A percentile compares a stretch with the other conserved stretches of the same genome.
phyloP scores from a whole-genome alignment of 208 protist genomes.

The Trichomonas tenax region DNA sequence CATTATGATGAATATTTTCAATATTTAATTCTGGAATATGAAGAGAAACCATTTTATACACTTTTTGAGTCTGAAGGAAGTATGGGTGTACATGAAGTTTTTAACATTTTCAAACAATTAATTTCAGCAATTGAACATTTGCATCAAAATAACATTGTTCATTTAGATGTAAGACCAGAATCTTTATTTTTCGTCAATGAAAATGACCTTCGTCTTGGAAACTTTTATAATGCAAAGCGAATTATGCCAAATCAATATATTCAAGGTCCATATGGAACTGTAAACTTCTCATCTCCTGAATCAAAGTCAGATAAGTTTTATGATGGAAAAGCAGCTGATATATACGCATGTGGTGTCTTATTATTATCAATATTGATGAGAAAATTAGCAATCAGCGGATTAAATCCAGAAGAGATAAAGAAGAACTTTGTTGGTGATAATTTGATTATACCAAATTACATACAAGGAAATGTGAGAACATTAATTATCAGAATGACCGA shows the following conservation, averaged over 20 bases:
- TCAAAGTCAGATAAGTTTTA: not conserved
- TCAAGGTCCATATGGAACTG: not conserved
- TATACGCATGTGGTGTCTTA: not conserved
- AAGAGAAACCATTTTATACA: not conserved
- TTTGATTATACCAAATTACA: not conserved
- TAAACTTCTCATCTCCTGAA: not conserved
- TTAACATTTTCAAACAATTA: not conserved
- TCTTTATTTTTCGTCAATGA: not conserved
- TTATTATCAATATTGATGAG: not conserved
- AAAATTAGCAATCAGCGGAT: not conserved
- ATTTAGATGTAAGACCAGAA: not conserved
- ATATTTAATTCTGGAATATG: not conserved
- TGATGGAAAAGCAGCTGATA: not conserved
- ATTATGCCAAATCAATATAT: not conserved
- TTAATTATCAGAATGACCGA: not conserved
- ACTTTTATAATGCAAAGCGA: not conserved
- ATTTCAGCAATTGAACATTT: not conserved
- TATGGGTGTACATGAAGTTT: not conserved
- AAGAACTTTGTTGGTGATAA: not conserved
- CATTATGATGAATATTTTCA: not conserved
- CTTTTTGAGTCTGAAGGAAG: not conserved
- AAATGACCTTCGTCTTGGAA: not conserved
- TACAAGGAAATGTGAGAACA: not conserved
- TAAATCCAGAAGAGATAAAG: not conserved
- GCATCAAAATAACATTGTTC: not conserved